Conservation (phyloP, 225 moss, liverwort and hornwort species). For the Sphagnum tenellum region DNA sequence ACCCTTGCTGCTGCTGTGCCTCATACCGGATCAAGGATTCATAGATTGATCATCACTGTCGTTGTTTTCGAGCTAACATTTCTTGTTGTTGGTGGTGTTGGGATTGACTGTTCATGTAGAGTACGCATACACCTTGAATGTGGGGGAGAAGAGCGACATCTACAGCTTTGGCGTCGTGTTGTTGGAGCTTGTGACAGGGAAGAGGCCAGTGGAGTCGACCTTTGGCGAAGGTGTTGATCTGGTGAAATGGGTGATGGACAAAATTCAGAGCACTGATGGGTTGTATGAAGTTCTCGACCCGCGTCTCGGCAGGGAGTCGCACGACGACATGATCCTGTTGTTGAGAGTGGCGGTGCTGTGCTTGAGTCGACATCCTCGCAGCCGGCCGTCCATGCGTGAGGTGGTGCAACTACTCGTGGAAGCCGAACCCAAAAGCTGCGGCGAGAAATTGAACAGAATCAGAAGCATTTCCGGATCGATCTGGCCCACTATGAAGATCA, state of each 20-base stretch:
- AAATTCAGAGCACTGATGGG: slow-evolving; percentile 39
- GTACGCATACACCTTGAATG: slow-evolving; percentile 51
- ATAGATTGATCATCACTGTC: too few relatives aligned
- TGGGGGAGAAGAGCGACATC: slow-evolving; percentile 52
- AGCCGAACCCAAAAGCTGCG: slow-evolving; percentile 17
- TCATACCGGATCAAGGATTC: too few relatives aligned
- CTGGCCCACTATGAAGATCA: too few relatives aligned
- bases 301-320: slow-evolving; percentile 24
- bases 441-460: too few relatives aligned
- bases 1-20: too few relatives aligned
- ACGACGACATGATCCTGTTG: slow-evolving; percentile 44
- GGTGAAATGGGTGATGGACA: slow-evolving; percentile 33
- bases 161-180: slow-evolving; percentile 48
- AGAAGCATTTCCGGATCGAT: too few relatives aligned
- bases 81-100: too few relatives aligned
- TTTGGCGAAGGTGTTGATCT: slow-evolving; percentile 34
- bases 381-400: slow-evolving; percentile 44
- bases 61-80: too few relatives aligned
- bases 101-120: slow-evolving; percentile 6
- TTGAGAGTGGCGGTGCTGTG: slow-evolving; percentile 36
- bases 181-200: slow-evolving; percentile 43
- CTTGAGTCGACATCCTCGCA: slow-evolving; percentile 28
- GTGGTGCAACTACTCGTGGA: slow-evolving; percentile 39
- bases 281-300: slow-evolving; percentile 31
- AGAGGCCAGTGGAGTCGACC: slow-evolving; percentile 37